phyloP scores from a whole-genome alignment of 805 yeast genomes.

The Saccharomyces eubayanus region DNA sequence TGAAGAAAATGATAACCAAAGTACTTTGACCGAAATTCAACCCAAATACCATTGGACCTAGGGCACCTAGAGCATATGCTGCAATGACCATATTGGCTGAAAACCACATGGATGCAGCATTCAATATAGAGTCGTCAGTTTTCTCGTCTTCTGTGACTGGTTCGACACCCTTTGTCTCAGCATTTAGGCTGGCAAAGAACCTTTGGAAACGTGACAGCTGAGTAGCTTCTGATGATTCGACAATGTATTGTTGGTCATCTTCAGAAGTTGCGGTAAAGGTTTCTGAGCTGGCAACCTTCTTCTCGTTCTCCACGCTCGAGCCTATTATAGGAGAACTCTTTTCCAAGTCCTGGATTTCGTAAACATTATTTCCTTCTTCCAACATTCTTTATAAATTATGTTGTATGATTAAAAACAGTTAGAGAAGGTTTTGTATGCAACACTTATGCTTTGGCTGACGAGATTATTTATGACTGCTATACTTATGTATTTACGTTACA shows the following conservation, averaged over 20 bases:
- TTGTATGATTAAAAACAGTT: not conserved
- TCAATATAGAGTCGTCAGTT: conserved; percentile 52
- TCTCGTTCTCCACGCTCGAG: not conserved
- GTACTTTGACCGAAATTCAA: conserved; percentile 68
- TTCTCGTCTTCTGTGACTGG: conserved; percentile 72
- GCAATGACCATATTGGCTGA: conserved; percentile 86
- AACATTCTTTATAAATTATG: not conserved
- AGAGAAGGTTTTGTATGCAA: not conserved
- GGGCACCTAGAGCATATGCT: conserved; percentile 67
- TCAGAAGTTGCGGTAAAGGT: not conserved
- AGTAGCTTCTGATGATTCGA: conserved; percentile 12
- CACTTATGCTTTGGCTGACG: not conserved
- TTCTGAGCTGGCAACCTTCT: not conserved
- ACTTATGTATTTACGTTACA: not conserved
- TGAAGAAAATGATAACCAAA: conserved; percentile 63
- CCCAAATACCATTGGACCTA: conserved; percentile 54
- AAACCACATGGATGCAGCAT: conserved; percentile 83
- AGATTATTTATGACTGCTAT: not conserved
- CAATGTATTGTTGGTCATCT: conserved; percentile 4
- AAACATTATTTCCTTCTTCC: not conserved
- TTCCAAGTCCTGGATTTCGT: not conserved
- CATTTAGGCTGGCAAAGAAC: conserved; percentile 26
- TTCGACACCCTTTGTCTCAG: conserved; percentile 73
- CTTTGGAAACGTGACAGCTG: conserved; percentile 16
- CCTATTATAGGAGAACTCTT: not conserved